These are phyloP conservation scores for Crithidia mellificae DNA, from an alignment of 208 protist species.

Conservation along the genomic window DNA sequence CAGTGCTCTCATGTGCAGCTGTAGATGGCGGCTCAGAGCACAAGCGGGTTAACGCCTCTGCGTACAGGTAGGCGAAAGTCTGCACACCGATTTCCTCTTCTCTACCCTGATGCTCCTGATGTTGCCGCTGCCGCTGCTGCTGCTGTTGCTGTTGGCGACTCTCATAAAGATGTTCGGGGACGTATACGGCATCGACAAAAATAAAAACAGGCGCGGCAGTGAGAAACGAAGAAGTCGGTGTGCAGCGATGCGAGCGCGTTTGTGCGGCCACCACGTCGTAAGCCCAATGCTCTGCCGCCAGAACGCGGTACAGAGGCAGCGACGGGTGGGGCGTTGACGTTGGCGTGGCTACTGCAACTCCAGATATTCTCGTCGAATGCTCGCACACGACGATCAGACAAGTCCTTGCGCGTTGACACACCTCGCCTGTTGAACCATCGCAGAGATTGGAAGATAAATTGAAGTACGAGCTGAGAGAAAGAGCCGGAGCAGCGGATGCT, in stretches of 20 bases:
- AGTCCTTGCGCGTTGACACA: not conserved
- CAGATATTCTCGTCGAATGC: too few relatives aligned
- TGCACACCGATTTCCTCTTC: too few relatives aligned
- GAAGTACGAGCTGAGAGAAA: not conserved
- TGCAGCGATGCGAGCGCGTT: not conserved
- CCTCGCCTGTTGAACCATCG: not conserved
- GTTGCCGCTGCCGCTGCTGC: too few relatives aligned
- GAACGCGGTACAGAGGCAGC: conserved; percentile 7
- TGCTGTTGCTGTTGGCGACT: not conserved
- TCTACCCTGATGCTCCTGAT: too few relatives aligned
- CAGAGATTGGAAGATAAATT: not conserved
- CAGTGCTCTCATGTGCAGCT: not conserved
- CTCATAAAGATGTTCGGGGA: conserved; percentile 18
- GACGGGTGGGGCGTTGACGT: not conserved
- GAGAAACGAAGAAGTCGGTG: not conserved
- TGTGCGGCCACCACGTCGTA: conserved; percentile 24
- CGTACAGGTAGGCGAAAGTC: conserved; percentile 19
- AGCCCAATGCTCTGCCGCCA: conserved; percentile 31
- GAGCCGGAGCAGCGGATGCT: not conserved
- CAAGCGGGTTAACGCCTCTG: conserved; percentile 17
- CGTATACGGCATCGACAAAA: conserved; percentile 23
- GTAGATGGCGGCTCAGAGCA: not conserved
- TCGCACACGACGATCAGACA: conserved; percentile 4
- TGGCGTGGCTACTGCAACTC: too few relatives aligned
- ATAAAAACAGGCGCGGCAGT: conserved; percentile 17